These are phyloP conservation scores for Aethionema arabicum DNA, from an alignment of 345 rosid species.

Conservation along the genomic window DNA sequence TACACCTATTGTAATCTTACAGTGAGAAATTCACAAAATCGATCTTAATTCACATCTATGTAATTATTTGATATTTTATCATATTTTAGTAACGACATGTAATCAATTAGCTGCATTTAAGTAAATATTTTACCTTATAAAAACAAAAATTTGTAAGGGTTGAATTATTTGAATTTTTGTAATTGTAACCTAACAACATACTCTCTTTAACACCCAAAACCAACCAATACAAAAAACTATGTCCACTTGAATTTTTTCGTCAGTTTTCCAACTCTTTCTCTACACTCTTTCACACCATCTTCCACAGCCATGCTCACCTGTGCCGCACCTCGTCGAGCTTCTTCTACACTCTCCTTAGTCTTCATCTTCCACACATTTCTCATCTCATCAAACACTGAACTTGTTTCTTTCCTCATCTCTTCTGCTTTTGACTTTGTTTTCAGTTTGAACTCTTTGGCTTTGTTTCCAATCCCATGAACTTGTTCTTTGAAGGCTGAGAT, in stretches of 20 bases:
- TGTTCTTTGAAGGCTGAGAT: conserved; percentile 49
- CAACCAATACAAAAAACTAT: conserved; percentile 21
- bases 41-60: no score
- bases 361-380: conserved; percentile 35
- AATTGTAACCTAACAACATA: no score
- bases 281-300: conserved; percentile 66
- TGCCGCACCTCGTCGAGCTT: conserved; percentile 46
- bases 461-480: conserved; percentile 33
- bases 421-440: conserved; percentile 25
- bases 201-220: neutral
- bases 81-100: no score
- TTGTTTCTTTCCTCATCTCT: conserved; percentile 33
- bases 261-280: conserved; percentile 61
- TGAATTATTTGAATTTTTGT: no score
- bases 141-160: no score
- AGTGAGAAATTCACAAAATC: no score
- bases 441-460: conserved; percentile 38
- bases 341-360: conserved; percentile 45
- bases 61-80: no score
- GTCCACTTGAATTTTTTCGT: conserved; percentile 62
- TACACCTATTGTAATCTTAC: no score
- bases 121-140: no score
- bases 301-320: conserved; percentile 38
- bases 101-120: no score
- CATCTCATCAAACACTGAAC: conserved; percentile 36